A percentile compares a stretch with the other conserved stretches of the same genome.
Evolutionary conservation across 345 rosid genomes (phyloP).

Genomic region (Hibiscus syriacus): DNA sequence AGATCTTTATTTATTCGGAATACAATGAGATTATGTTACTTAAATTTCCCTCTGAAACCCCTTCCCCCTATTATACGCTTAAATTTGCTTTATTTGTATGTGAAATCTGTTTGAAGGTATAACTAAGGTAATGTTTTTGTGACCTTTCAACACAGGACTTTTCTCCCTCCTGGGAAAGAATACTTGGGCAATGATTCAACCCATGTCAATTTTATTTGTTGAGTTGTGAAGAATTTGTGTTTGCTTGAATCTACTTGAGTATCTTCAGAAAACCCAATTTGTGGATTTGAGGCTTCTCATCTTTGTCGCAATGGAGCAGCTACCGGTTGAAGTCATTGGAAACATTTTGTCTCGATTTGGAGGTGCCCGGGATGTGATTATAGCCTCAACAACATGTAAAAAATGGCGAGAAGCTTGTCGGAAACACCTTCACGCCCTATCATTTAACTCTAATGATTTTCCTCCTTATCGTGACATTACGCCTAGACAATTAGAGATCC

Average conservation of each 20-base stretch:
- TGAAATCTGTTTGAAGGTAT: conserved; percentile 11
- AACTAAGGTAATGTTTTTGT: not conserved
- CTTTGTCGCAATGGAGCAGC: conserved; percentile 46
- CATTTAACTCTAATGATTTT: conserved; percentile 67
- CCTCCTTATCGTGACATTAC: conserved; percentile 48
- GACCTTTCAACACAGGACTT: not conserved
- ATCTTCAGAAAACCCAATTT: not conserved
- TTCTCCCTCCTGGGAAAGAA: not conserved
- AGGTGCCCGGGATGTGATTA: conserved; percentile 74
- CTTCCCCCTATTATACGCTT: not conserved
- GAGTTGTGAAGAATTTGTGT: conserved; percentile 6
- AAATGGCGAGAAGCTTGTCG: conserved; percentile 83
- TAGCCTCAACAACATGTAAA: conserved; percentile 70
- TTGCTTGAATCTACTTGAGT: not conserved
- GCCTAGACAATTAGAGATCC: conserved; percentile 50
- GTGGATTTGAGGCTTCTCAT: conserved; percentile 4
- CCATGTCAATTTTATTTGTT: not conserved
- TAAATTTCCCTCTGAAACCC: not conserved
- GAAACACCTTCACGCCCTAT: conserved; percentile 62
- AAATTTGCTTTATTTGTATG: conserved; percentile 4
- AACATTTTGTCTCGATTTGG: conserved; percentile 68
- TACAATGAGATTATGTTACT: not conserved
- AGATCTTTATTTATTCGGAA: conserved; percentile 3
- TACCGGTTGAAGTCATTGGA: conserved; percentile 88
- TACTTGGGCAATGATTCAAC: not conserved